Evolutionary conservation across 1,284 basidiomycete genomes (phyloP).

Genomic region (Schizophyllum amplum): DNA sequence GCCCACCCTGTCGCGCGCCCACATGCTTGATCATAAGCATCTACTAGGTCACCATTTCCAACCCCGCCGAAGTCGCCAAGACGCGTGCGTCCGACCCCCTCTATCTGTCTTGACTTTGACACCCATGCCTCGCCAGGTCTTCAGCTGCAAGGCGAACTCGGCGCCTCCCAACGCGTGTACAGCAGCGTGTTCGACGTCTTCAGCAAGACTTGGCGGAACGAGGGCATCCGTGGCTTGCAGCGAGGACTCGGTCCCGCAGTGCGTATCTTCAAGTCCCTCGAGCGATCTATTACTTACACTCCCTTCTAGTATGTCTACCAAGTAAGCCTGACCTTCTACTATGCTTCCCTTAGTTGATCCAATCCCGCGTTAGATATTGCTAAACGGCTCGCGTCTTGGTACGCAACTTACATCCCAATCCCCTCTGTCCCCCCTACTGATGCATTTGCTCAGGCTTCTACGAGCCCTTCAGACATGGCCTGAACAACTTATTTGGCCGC

Average conservation of each 20-base stretch:
- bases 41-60: conserved; percentile 70
- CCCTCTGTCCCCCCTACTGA: neutral
- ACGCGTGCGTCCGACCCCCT: conserved; percentile 56
- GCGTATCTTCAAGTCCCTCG: conserved; percentile 27
- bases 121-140: conserved; percentile 25
- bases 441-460: conserved; percentile 67
- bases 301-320: conserved; percentile 77
- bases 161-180: conserved; percentile 74
- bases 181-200: conserved; percentile 84
- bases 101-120: neutral
- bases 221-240: conserved; percentile 88
- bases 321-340: conserved; percentile 34
- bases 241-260: conserved; percentile 87
- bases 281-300: conserved; percentile 14
- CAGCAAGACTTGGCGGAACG: conserved; percentile 83
- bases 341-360: conserved; percentile 5
- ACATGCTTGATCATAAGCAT: neutral
- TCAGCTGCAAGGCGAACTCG: conserved; percentile 90
- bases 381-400: conserved; percentile 95
- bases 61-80: conserved; percentile 89
- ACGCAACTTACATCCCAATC: conserved; percentile 16
- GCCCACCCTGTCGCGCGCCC: conserved; percentile 16
- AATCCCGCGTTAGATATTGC: conserved; percentile 52
- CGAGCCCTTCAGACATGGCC: conserved; percentile 75
- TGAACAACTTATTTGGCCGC: conserved; percentile 69